Conservation (phyloP, 83 land plant species). For the Diphasiastrum complanatum region DNA sequence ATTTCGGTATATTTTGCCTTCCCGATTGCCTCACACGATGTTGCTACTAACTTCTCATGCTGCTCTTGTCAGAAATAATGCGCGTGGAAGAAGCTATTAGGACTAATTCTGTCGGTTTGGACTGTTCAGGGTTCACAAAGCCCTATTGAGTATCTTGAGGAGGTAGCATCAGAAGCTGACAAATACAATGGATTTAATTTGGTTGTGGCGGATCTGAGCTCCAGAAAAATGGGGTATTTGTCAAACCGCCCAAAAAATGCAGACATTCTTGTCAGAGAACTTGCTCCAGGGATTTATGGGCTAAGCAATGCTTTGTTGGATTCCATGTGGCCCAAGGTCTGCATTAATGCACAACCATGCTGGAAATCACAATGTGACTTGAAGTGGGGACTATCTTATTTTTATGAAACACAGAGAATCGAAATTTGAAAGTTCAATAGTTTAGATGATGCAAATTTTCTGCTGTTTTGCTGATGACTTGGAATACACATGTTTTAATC, state of each 20-base stretch:
- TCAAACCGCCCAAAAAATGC: constrained; percentile 59
- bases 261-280: constrained; percentile 33
- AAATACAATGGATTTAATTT: constrained; percentile 83
- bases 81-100: no score
- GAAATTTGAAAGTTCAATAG: not conserved
- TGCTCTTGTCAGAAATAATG: no score
- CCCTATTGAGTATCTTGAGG: constrained; percentile 64
- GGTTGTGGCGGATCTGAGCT: constrained; percentile 57
- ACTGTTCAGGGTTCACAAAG: constrained; percentile 46
- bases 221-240: constrained; percentile 55
- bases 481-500: no score
- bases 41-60: no score
- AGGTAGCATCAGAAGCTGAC: constrained; percentile 40
- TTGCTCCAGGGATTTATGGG: constrained; percentile 85
- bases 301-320: constrained; percentile 71
- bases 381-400: no score
- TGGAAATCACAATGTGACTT: no score
- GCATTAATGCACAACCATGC: no score
- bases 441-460: no score
- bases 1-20: no score
- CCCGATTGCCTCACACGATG: no score
- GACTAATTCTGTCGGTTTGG: not conserved
- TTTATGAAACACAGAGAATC: not conserved
- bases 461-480: no score
- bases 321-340: constrained; percentile 83